phyloP scores from a whole-genome alignment of 1,139 yeast genomes.

The Taiozyma sp. region DNA sequence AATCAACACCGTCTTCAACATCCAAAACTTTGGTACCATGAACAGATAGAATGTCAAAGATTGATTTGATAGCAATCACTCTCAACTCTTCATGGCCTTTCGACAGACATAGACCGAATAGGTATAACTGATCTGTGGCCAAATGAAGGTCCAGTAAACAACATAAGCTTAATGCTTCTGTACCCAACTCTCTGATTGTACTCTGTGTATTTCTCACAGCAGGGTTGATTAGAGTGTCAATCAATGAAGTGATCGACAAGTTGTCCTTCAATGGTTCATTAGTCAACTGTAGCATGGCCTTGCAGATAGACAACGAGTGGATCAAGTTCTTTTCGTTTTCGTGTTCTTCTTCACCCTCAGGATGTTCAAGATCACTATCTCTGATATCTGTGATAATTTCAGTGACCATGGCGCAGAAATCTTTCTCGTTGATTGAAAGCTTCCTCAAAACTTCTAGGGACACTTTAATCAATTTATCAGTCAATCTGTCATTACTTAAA shows the following conservation, averaged over 20 bases:
- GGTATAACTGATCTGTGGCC: slow-evolving; percentile 55
- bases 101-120: slow-evolving; percentile 62
- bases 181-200: slow-evolving; percentile 61
- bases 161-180: slow-evolving; percentile 74
- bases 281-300: slow-evolving; percentile 65
- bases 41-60: slow-evolving; percentile 74
- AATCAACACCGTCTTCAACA: slow-evolving; percentile 58
- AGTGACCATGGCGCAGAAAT: slow-evolving; percentile 79
- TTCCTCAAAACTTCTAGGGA: slow-evolving; percentile 65
- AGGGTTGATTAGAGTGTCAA: slow-evolving; percentile 78
- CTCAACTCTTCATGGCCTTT: slow-evolving; percentile 59
- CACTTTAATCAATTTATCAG: slow-evolving; percentile 50
- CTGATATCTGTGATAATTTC: slow-evolving; percentile 84
- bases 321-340: slow-evolving; percentile 41
- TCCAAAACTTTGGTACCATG: slow-evolving; percentile 72
- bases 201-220: slow-evolving; percentile 64
- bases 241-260: slow-evolving; percentile 64
- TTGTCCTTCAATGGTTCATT: slow-evolving; percentile 64
- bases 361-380: slow-evolving; percentile 52
- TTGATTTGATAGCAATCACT: slow-evolving; percentile 58
- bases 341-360: slow-evolving; percentile 34
- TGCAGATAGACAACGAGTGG: slow-evolving; percentile 67
- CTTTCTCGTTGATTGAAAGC: slow-evolving; percentile 74
- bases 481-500: slow-evolving; percentile 48
- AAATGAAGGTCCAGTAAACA: slow-evolving; percentile 64